These are phyloP conservation scores for Phytophthora idaei DNA, from an alignment of 352 stramenopile species.

Conservation along the genomic window DNA sequence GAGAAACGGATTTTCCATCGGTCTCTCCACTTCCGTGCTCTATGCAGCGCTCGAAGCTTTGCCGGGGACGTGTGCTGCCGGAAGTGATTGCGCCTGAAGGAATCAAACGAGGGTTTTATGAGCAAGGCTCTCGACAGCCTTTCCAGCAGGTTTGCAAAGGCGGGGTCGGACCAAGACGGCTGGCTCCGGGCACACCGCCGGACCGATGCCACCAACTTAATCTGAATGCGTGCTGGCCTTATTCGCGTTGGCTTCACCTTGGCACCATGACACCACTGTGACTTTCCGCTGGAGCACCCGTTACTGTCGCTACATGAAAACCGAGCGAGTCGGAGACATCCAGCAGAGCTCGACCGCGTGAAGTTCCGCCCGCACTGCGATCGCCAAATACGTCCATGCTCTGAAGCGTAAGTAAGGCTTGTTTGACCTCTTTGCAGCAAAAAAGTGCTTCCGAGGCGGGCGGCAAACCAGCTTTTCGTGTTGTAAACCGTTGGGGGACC, in stretches of 20 bases:
- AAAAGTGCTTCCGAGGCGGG: constrained; percentile 27
- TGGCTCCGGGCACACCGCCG: not conserved
- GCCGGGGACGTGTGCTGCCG: not conserved
- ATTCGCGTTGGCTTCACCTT: constrained; percentile 2
- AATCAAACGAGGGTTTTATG: constrained; percentile 23
- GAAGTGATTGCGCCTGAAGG: constrained; percentile 25
- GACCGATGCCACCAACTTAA: constrained; percentile 6
- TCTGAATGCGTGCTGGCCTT: constrained; percentile 1
- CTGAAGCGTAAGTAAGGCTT: constrained; percentile 28
- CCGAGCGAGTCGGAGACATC: constrained; percentile 21
- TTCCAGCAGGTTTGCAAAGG: constrained; percentile 33
- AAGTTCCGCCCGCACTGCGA: constrained; percentile 9
- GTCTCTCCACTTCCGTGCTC: constrained; percentile 29
- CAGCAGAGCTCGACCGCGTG: constrained; percentile 6
- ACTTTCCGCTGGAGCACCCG: constrained; percentile 17
- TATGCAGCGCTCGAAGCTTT: constrained; percentile 22
- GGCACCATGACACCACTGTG: not conserved
- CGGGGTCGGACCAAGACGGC: constrained; percentile 26
- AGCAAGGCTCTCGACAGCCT: constrained; percentile 17
- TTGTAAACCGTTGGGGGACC: not conserved
- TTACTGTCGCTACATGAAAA: constrained; percentile 10
- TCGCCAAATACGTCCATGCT: constrained; percentile 16
- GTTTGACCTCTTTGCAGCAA: constrained; percentile 25
- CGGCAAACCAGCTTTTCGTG: constrained; percentile 13
- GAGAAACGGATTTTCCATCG: constrained; percentile 30